Evolutionary conservation across 139 green algal genomes (phyloP).

Genomic region (Zygnema circumcarinatum): DNA sequence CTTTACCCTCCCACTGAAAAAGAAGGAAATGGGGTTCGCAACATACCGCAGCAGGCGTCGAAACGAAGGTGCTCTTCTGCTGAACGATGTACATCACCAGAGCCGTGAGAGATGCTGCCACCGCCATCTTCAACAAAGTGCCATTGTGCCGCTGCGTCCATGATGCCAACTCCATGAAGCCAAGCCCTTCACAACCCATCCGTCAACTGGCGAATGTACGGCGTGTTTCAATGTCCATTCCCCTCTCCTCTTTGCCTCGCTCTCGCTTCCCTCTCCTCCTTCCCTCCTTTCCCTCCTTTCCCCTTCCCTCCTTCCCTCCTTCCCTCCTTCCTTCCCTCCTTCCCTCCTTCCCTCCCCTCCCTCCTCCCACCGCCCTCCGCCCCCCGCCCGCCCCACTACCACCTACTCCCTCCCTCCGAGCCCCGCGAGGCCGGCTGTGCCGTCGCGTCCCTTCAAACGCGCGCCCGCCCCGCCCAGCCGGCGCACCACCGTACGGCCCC

Average conservation of each 20-base stretch:
- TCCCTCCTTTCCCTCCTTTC: neutral
- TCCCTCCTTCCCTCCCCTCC: neutral
- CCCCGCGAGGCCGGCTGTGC: no score
- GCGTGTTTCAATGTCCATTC: no score
- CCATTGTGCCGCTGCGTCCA: neutral
- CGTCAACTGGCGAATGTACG: no score
- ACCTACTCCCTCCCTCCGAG: no score
- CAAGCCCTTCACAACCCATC: no score
- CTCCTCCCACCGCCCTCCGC: neutral
- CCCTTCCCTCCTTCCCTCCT: neutral
- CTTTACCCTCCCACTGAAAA: neutral
- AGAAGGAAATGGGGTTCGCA: neutral
- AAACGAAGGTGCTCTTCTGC: neutral
- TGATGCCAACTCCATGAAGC: no score
- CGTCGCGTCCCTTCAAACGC: no score
- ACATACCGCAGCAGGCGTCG: neutral
- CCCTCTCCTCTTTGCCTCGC: neutral
- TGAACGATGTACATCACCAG: slow-evolving; percentile 34
- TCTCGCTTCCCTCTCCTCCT: neutral
- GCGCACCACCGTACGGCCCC: no score
- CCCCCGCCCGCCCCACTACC: neutral
- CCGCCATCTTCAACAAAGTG: slow-evolving; percentile 31
- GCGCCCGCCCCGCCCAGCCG: no score
- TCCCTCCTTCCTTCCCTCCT: neutral
- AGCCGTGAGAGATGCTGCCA: slow-evolving; percentile 29